Base-by-base conservation (phyloP, 2,329 filamentous ascomycete species). In the Didymella sp. region DNA sequence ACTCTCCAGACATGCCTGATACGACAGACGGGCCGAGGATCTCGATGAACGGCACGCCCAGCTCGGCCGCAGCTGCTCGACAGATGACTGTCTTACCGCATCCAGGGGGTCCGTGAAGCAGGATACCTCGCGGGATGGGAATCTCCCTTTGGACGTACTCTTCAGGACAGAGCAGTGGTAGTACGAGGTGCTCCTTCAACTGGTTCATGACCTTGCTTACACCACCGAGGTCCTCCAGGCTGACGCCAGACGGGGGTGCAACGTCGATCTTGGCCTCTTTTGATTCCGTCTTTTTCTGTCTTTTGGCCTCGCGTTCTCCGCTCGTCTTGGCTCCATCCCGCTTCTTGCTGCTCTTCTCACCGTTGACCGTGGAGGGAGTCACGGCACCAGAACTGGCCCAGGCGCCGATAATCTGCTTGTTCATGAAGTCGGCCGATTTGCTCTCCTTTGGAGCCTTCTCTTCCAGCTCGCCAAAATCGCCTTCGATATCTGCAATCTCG, bases 21-120 rank as follows among this genome's bases (percentile, higher is more conserved):
- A 96, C 88, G 30, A 96, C 84, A 0, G 89, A 90, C 1, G 91
- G 90, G 0, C 90, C 91, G 0, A 90, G 89, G n/a, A 95, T 87
- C 1, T 91, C 85, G 58, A 96, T 89, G 69, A 92, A 94, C 0
- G 91, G 88, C 2, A 92, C 86, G 1, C 88, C 88, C 19, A 93
- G 80, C 60, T 88, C 86, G 1, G 89, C 89, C 3, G 91, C 91
- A 66, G 91, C 88, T 1, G 90, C 91, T 73, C 92, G 87, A 9
- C 90, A 89, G 56, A 96, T 87, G 80, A 91, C 88, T 0, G 91
- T 96, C 76, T 96, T 96, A 65, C 91, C 91, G 70, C 91, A 95
- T 24, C 91, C 91, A 2, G 91, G 91, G 0, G 91, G 91, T 0
- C 91, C 91, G 75, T 96, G 89, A 5, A 96, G 81, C 22, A 96